These are phyloP conservation scores for Clonostachys rhizophaga DNA, from an alignment of 2,329 filamentous ascomycete genomes.

Conservation along the genomic window DNA sequence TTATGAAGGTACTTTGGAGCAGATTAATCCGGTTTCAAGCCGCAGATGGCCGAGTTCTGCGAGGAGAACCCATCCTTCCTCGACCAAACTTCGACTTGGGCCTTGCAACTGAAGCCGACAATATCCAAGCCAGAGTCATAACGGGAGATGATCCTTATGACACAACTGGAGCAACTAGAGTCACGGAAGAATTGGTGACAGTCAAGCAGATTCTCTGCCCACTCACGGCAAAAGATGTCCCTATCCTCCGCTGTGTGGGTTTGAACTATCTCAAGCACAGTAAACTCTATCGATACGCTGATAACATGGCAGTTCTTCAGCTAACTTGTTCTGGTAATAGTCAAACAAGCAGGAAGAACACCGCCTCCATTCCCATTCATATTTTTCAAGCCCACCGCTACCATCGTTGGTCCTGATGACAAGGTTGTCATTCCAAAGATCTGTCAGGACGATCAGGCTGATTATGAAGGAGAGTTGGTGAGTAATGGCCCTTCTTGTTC, in stretches of 20 bases:
- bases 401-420: conserved; percentile 24
- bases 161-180: conserved; percentile 33
- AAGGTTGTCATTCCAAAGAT: conserved; percentile 40
- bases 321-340: conserved; percentile 15
- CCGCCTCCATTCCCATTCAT: conserved; percentile 42
- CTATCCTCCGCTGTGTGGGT: conserved; percentile 53
- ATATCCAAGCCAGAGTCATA: conserved; percentile 47
- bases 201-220: conserved; percentile 51
- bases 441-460: conserved; percentile 40
- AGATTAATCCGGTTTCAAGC: conserved; percentile 50
- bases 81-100: conserved; percentile 41
- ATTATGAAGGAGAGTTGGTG: conserved; percentile 40
- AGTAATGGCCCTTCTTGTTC: too few relatives aligned
- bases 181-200: conserved; percentile 47
- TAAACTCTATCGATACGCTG: too few relatives aligned
- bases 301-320: too few relatives aligned
- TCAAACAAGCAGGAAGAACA: conserved; percentile 44
- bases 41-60: conserved; percentile 42
- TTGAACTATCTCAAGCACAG: conserved; percentile 57
- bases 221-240: conserved; percentile 41
- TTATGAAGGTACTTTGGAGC: conserved; percentile 34
- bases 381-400: conserved; percentile 43
- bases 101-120: conserved; percentile 34
- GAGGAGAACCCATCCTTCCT: conserved; percentile 46
- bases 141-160: conserved; percentile 44